A percentile compares a stretch with the other conserved stretches of the same genome.
Evolutionary conservation across 2,329 filamentous ascomycete species (phyloP).

Genomic region (Coccinonectria pachysandricola): DNA sequence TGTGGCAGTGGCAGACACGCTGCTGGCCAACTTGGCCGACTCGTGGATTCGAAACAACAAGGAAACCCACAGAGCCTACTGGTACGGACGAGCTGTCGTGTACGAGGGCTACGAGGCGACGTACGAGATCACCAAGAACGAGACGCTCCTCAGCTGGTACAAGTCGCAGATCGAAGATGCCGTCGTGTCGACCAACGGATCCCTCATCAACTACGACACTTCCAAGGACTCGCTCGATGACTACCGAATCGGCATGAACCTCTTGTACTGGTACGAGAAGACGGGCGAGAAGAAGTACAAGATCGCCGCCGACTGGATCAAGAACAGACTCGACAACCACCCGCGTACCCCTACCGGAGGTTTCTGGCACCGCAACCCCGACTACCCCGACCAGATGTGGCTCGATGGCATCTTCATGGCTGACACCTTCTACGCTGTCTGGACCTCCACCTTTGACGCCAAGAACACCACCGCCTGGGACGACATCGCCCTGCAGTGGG

Average conservation of each 20-base stretch:
- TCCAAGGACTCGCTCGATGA: conserved; percentile 41
- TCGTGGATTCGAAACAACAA: conserved; percentile 14
- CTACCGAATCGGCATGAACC: conserved; percentile 41
- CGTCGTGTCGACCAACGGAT: conserved; percentile 33
- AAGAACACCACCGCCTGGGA: conserved; percentile 31
- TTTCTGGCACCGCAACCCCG: conserved; percentile 40
- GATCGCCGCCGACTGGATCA: conserved; percentile 34
- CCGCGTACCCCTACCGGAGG: conserved; percentile 40
- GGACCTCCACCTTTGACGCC: conserved; percentile 27
- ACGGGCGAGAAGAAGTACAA: conserved; percentile 38
- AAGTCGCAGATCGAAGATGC: conserved; percentile 32
- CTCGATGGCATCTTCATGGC: conserved; percentile 46
- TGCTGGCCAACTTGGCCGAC: conserved; percentile 9
- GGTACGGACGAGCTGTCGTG: conserved; percentile 34
- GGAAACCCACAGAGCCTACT: conserved; percentile 12
- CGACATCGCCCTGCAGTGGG: conserved; percentile 35
- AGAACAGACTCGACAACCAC: conserved; percentile 35
- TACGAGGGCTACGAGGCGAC: conserved; percentile 37
- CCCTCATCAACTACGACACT: conserved; percentile 34
- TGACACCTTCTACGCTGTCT: conserved; percentile 32
- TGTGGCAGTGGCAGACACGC: conserved; percentile 6
- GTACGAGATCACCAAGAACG: conserved; percentile 31
- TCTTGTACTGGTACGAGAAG: conserved; percentile 38
- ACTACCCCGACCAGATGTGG: conserved; percentile 47
- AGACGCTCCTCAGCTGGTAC: conserved; percentile 32